phyloP scores from a whole-genome alignment of 1,284 basidiomycete species.

The Cryptococcus sp. region DNA sequence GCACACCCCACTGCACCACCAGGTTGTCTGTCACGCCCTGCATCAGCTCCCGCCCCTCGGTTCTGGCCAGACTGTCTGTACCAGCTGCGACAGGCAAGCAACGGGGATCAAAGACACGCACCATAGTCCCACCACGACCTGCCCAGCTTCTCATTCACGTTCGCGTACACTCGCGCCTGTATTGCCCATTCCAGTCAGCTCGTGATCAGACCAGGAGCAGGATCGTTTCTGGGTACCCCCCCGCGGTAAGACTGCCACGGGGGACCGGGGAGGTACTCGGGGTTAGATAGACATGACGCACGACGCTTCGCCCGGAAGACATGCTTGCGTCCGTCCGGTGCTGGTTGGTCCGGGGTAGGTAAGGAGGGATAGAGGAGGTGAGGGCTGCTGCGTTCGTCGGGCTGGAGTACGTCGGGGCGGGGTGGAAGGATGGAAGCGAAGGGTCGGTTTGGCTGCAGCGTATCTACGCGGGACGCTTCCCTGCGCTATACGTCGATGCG shows the following conservation, averaged over 20 bases:
- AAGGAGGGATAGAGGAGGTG: background rate
- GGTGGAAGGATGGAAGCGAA: no score
- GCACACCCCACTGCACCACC: slow-evolving; percentile 89
- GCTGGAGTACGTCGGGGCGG: no score
- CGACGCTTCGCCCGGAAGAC: slow-evolving; percentile 24
- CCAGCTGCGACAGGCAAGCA: background rate
- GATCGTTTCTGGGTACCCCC: no score
- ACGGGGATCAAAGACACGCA: slow-evolving; percentile 29
- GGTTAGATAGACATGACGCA: slow-evolving; percentile 11
- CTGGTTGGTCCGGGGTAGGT: no score
- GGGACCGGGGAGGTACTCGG: no score
- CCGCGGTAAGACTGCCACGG: no score
- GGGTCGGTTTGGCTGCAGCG: no score
- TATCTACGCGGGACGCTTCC: no score
- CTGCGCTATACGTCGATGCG: no score
- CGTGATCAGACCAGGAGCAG: no score
- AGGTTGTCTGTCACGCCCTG: slow-evolving; percentile 67
- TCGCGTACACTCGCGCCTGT: slow-evolving; percentile 56
- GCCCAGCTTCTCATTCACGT: slow-evolving; percentile 59
- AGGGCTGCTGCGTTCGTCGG: background rate
- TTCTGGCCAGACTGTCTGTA: background rate
- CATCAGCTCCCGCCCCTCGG: background rate
- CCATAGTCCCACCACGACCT: slow-evolving; percentile 62
- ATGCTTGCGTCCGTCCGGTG: background rate
- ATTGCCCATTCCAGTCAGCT: background rate